These are phyloP conservation scores for Globisporangium nagaii DNA, from an alignment of 352 stramenopile genomes.

Conservation along the genomic window DNA sequence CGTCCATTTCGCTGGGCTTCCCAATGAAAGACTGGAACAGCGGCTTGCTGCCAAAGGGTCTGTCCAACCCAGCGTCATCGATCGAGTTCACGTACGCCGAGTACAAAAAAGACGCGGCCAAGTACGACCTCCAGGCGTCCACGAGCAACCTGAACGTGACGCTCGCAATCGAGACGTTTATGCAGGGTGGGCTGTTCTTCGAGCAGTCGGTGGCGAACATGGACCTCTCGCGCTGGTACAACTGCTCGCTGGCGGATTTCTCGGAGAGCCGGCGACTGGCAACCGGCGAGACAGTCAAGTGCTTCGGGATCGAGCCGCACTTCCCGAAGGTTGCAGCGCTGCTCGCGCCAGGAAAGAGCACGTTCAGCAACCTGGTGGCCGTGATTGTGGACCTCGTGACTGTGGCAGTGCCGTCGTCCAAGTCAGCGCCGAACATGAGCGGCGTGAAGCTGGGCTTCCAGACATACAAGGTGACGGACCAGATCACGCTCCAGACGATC, in stretches of 20 bases:
- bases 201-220: constrained; percentile 11
- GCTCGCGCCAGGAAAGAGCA: not conserved
- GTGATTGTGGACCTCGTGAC: constrained; percentile 3
- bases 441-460: constrained; percentile 10
- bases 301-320: not conserved
- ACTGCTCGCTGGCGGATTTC: not conserved
- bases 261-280: not conserved
- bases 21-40: constrained; percentile 18
- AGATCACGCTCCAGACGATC: constrained; percentile 13
- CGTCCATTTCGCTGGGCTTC: constrained; percentile 11
- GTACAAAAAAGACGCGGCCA: constrained; percentile 6
- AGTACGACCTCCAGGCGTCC: not conserved
- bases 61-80: not conserved
- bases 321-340: constrained; percentile 1
- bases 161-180: constrained; percentile 10
- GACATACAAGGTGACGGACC: constrained; percentile 4
- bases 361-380: constrained; percentile 10
- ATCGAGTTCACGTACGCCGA: constrained; percentile 15
- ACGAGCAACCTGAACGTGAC: constrained; percentile 7
- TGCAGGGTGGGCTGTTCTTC: constrained; percentile 11
- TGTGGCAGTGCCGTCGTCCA: not conserved
- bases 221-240: constrained; percentile 2
- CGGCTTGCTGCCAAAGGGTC: constrained; percentile 3
- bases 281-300: not conserved
- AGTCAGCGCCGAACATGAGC: not conserved